These are phyloP conservation scores for Saccharomycopsis malanga DNA, from an alignment of 805 yeast species.

Conservation along the genomic window DNA sequence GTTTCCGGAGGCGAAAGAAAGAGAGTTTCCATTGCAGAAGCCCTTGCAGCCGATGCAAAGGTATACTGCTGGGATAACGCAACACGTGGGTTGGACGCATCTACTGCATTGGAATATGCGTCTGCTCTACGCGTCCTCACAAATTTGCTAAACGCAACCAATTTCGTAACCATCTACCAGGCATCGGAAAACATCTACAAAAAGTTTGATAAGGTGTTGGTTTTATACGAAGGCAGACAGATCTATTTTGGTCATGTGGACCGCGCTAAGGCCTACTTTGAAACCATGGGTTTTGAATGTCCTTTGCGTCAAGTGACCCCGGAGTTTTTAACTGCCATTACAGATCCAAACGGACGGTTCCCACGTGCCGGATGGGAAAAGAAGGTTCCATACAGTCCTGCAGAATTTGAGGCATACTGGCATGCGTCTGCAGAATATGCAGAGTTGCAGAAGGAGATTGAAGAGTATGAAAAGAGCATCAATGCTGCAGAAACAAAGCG, in stretches of 20 bases:
- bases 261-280: slow-evolving; percentile 51
- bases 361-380: slow-evolving; percentile 41
- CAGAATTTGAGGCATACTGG: slow-evolving; percentile 59
- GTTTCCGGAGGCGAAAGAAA: slow-evolving; percentile 85
- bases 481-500: slow-evolving; percentile 31
- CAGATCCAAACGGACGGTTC: slow-evolving; percentile 58
- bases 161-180: slow-evolving; percentile 64
- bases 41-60: slow-evolving; percentile 55
- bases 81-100: slow-evolving; percentile 79
- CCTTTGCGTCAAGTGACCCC: slow-evolving; percentile 65
- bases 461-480: slow-evolving; percentile 30
- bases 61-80: slow-evolving; percentile 76
- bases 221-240: slow-evolving; percentile 54
- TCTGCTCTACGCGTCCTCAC: slow-evolving; percentile 61
- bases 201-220: slow-evolving; percentile 54
- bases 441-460: slow-evolving; percentile 39
- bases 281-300: slow-evolving; percentile 56
- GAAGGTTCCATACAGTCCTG: slow-evolving; percentile 53
- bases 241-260: slow-evolving; percentile 56
- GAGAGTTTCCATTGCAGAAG: slow-evolving; percentile 79
- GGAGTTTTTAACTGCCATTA: slow-evolving; percentile 61
- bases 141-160: slow-evolving; percentile 42
- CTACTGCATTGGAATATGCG: slow-evolving; percentile 73
- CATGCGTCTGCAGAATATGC: slow-evolving; percentile 38
- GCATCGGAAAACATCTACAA: slow-evolving; percentile 62